Conservation (phyloP, 2,329 filamentous ascomycete genomes). For the Colletotrichum somersetense region DNA sequence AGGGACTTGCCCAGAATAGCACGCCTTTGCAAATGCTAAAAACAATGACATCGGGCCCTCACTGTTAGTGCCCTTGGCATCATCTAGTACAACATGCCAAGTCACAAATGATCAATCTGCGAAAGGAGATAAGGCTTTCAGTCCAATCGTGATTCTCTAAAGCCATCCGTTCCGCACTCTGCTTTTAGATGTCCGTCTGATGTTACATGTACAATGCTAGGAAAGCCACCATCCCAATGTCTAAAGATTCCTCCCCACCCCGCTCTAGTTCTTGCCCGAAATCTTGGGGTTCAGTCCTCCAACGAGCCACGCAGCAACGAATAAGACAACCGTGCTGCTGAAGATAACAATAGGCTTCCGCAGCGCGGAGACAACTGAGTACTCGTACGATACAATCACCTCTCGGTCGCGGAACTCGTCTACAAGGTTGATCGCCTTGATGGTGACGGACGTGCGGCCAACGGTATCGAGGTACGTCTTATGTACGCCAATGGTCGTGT, state of each 20-base stretch:
- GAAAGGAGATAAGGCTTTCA: constrained; percentile 13
- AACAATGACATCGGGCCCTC: not conserved
- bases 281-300: constrained; percentile 88
- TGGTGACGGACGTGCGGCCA: constrained; percentile 83
- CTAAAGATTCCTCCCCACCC: constrained; percentile 7
- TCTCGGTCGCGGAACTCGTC: constrained; percentile 90
- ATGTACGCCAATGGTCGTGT: constrained; percentile 72
- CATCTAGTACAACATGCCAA: not conserved
- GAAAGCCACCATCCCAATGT: constrained; percentile 30
- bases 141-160: constrained; percentile 42
- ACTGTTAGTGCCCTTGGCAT: not conserved
- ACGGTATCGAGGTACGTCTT: constrained; percentile 94
- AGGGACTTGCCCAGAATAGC: constrained; percentile 13
- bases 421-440: constrained; percentile 87
- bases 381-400: constrained; percentile 89
- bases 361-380: constrained; percentile 78
- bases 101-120: not conserved
- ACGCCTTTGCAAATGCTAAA: not conserved
- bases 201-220: constrained; percentile 44
- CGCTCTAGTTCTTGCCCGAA: constrained; percentile 55
- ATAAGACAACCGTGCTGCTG: constrained; percentile 78
- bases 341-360: constrained; percentile 91
- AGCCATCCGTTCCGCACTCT: constrained; percentile 37
- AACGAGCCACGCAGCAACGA: constrained; percentile 79
- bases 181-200: constrained; percentile 41